These are phyloP conservation scores for Apiotrichum sp. DNA, from an alignment of 1,284 basidiomycete genomes.

Conservation along the genomic window DNA sequence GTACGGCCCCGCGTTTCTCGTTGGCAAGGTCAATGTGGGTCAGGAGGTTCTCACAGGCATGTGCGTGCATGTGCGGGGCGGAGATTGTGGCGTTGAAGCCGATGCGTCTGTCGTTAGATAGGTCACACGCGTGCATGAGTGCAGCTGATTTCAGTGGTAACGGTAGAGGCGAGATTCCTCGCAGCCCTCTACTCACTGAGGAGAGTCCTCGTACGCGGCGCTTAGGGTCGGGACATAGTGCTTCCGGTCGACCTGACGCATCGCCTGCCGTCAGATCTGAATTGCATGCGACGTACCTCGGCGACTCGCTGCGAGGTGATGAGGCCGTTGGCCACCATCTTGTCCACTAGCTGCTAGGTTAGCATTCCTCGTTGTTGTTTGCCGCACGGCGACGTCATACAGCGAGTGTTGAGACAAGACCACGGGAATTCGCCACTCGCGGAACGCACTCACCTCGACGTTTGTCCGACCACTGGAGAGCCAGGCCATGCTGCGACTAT, in stretches of 20 bases:
- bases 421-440: not conserved
- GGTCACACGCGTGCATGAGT: no score
- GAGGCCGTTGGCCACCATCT: conserved; percentile 29
- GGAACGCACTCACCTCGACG: conserved; percentile 27
- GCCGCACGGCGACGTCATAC: not conserved
- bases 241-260: conserved; percentile 41
- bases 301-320: conserved; percentile 34
- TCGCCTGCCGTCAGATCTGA: conserved; percentile 28
- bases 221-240: conserved; percentile 30
- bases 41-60: conserved; percentile 40
- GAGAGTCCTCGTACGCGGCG: conserved; percentile 42
- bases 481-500: conserved; percentile 39
- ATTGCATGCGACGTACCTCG: conserved; percentile 18
- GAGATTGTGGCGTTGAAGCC: conserved; percentile 47
- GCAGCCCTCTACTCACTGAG: conserved; percentile 33
- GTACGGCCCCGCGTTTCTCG: conserved; percentile 21
- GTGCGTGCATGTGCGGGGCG: conserved; percentile 48
- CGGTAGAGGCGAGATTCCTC: no score
- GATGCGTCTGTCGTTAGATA: conserved; percentile 27
- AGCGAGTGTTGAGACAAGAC: not conserved
- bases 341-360: conserved; percentile 37
- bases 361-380: not conserved
- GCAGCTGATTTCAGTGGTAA: no score
- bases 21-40: conserved; percentile 21
- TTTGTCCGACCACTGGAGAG: conserved; percentile 35